These are phyloP conservation scores for Penicillium hesseltinei DNA, from an alignment of 2,329 filamentous ascomycete genomes.

Conservation along the genomic window DNA sequence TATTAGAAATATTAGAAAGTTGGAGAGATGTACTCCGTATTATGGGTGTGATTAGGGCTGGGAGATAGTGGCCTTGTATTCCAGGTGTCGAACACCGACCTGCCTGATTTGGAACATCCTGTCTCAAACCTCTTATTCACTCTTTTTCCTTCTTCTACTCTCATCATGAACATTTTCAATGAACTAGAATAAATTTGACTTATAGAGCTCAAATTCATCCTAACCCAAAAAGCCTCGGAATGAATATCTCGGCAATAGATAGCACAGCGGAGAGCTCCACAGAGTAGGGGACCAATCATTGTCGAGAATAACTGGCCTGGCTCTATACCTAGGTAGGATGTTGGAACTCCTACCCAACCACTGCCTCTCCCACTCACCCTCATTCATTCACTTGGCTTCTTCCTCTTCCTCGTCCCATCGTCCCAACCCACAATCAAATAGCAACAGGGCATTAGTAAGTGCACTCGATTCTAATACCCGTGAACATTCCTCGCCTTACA, in stretches of 20 bases:
- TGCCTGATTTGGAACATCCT: not conserved
- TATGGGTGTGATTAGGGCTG: not conserved
- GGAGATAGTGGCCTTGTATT: not conserved
- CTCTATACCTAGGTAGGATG: too few species aligned
- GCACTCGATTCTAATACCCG: not conserved
- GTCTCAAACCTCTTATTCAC: not conserved
- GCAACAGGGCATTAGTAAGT: not conserved
- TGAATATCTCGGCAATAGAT: not conserved
- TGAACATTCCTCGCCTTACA: not conserved
- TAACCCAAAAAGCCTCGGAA: not conserved
- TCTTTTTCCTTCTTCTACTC: not conserved
- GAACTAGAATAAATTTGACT: not conserved
- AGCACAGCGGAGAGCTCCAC: not conserved
- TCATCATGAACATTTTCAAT: too few species aligned
- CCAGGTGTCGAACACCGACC: not conserved
- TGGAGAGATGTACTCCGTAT: not conserved
- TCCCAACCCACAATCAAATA: not conserved
- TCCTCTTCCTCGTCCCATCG: not conserved
- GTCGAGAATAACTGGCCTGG: not conserved
- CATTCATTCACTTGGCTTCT: not conserved
- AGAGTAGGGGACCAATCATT: not conserved
- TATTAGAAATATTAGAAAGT: not conserved
- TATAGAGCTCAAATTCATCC: not conserved
- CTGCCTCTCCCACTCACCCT: not conserved
- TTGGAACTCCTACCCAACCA: not conserved